Evolutionary conservation across 345 rosid genomes (phyloP), one percentile per base, ranked within the genome.

Genomic region (Salix arbutifolia): DNA sequence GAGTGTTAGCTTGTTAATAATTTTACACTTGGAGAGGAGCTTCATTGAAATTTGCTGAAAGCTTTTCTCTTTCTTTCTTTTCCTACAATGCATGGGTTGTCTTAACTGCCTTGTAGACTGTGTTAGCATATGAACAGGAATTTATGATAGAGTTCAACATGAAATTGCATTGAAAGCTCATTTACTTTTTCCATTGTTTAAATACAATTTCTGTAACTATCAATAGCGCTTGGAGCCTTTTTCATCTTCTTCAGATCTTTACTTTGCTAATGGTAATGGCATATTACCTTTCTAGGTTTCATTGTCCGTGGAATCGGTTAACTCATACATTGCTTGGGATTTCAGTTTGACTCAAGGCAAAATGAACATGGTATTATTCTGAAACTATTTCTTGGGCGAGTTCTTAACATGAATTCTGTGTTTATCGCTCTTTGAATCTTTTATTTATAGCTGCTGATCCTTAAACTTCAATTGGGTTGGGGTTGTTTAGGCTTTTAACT

Each of bases 261-360:
- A 13, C 3, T 13, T 19, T 52, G 67, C 26, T 65, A 31, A 71
- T 71, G 23, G 50, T 64, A 69, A 60, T 42, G 75, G 61, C 70
- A 44, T 40, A 40, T 75, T 53, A 21, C 60, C 71, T 82, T 82
- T 79, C 9, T 74, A 93, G 99, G 90, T 95, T 70, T 88, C 88
- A n/a, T 77, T 95, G 83, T 71, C 76, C 7, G 99, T 93, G 88
- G 99, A 95, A 69, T 86, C 97, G 2, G 79, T 91, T 75, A 95
- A 95, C 86, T 95, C 99, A 0, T 95, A 91, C 78, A 89, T 95
- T 79, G 99, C 97, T 76, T 95, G 99, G 99, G 97, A 95, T 86
- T 95, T 93, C 86, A 87, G 90, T 70, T 62, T 95, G 85, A 80
- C 85, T 48, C 99, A 90, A 87, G 94, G 97, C 82, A 93, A 90